These are phyloP conservation scores for Tubosaeta brunneosetosa DNA, from an alignment of 768 basidiomycete genomes.

Conservation along the genomic window DNA sequence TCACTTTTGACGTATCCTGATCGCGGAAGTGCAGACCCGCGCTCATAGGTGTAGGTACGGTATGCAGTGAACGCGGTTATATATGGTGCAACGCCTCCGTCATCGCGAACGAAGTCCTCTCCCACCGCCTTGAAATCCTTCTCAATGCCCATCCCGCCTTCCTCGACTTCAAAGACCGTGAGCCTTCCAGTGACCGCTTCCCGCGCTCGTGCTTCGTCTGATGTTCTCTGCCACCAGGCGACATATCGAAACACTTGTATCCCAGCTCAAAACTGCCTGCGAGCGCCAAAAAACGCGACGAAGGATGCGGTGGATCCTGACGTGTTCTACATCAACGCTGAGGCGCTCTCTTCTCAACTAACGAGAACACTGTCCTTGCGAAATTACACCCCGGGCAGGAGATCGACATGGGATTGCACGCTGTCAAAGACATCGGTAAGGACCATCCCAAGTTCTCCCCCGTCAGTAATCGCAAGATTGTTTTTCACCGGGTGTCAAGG, in stretches of 20 bases:
- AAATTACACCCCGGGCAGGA: too few species aligned
- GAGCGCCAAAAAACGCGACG: constrained; percentile 51
- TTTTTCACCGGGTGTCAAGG: constrained; percentile 76
- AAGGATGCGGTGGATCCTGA: constrained; percentile 50
- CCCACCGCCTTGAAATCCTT: constrained; percentile 90
- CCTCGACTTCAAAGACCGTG: constrained; percentile 52
- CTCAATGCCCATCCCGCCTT: constrained; percentile 78
- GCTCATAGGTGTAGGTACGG: constrained; percentile 53
- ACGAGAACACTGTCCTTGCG: too few species aligned
- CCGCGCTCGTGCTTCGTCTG: not conserved
- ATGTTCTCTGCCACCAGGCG: constrained; percentile 38
- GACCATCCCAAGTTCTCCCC: constrained; percentile 97
- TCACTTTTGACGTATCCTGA: constrained; percentile 86
- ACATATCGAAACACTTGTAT: constrained; percentile 92
- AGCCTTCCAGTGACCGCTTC: constrained; percentile 8
- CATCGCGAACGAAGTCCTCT: constrained; percentile 88
- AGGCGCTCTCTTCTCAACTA: constrained; percentile 63
- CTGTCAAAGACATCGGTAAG: constrained; percentile 86
- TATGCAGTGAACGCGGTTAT: constrained; percentile 88
- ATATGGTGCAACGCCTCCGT: constrained; percentile 94
- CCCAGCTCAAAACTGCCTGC: constrained; percentile 66
- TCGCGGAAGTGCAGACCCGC: constrained; percentile 68
- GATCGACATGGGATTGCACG: constrained; percentile 82
- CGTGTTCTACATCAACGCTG: constrained; percentile 68
- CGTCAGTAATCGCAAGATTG: constrained; percentile 76